These are phyloP conservation scores for Alternaria conjuncta DNA, from an alignment of 2,329 filamentous ascomycete genomes.

Conservation along the genomic window DNA sequence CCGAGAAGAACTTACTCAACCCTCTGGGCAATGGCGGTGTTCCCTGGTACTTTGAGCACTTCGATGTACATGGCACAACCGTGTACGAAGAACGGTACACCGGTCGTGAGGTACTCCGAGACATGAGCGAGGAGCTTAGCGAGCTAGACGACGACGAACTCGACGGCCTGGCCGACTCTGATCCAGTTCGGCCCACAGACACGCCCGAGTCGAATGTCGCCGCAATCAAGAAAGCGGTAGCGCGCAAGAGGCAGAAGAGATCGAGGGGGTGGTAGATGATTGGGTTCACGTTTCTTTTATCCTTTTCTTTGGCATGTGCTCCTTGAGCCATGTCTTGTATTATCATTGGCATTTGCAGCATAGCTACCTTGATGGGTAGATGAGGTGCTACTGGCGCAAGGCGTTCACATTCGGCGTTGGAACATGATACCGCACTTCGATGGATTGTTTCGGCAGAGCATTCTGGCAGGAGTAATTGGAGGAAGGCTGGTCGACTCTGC, in stretches of 20 bases:
- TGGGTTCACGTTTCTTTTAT: conserved; percentile 1
- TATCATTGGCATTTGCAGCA: conserved; percentile 27
- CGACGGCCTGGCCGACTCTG: conserved; percentile 61
- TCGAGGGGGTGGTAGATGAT: conserved; percentile 29
- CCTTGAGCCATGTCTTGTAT: conserved; percentile 22
- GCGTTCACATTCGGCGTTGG: conserved; percentile 3
- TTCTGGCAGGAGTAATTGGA: conserved; percentile 27
- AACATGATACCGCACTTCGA: conserved; percentile 5
- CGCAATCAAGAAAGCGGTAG: conserved; percentile 35
- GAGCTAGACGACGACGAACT: conserved; percentile 93
- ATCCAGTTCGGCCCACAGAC: conserved; percentile 37
- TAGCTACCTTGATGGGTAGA: conserved; percentile 17
- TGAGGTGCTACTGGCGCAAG: conserved; percentile 21
- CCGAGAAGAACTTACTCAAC: conserved; percentile 57
- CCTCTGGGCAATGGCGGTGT: conserved; percentile 68
- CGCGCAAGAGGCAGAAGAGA: conserved; percentile 40
- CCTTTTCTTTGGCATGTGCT: conserved; percentile 14
- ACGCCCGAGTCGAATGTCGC: conserved; percentile 32
- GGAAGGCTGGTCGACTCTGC: neutral
- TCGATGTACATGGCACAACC: conserved; percentile 80
- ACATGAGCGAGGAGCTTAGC: conserved; percentile 84
- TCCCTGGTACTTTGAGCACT: conserved; percentile 85
- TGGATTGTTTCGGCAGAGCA: conserved; percentile 19
- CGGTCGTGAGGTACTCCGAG: conserved; percentile 72
- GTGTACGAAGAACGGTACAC: conserved; percentile 75